These are phyloP conservation scores for Verticillium longisporum DNA, from an alignment of 2,329 filamentous ascomycete species.

Conservation along the genomic window DNA sequence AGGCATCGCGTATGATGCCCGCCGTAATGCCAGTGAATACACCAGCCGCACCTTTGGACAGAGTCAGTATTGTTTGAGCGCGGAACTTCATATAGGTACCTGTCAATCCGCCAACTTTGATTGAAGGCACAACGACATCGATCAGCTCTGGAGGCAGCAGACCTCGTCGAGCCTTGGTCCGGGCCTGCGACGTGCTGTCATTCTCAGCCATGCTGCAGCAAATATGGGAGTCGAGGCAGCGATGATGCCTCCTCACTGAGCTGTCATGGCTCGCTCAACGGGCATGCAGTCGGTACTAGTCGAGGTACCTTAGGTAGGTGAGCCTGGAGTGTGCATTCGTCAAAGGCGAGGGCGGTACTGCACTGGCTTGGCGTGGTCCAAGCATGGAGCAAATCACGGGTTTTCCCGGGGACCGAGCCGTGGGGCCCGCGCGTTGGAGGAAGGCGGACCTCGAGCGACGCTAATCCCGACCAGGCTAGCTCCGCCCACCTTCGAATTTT, in stretches of 20 bases:
- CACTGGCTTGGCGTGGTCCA: not conserved
- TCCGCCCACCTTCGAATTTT: constrained; percentile 34
- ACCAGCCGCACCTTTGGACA: constrained; percentile 47
- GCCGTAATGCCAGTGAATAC: constrained; percentile 59
- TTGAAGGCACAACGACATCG: constrained; percentile 40
- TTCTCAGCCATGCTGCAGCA: constrained; percentile 10
- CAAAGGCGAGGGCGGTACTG: not conserved
- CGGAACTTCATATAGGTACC: constrained; percentile 47
- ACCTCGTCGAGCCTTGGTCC: constrained; percentile 17
- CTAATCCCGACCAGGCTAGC: constrained; percentile 23
- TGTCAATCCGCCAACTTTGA: constrained; percentile 52
- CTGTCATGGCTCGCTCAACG: not conserved
- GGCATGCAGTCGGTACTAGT: not conserved
- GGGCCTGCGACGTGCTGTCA: not conserved
- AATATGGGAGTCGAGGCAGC: constrained; percentile 1
- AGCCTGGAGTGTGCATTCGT: not conserved
- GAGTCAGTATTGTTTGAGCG: constrained; percentile 13
- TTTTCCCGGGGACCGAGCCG: constrained; percentile 3
- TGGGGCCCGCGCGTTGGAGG: not conserved
- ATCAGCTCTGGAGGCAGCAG: constrained; percentile 35
- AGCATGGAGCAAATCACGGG: constrained; percentile 9
- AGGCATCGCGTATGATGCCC: constrained; percentile 63
- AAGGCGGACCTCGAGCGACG: not conserved
- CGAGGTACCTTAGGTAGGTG: not conserved
- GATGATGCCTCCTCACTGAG: not conserved